phyloP scores from a whole-genome alignment of 257 asterid species.

The Nicotiana benthamiana region DNA sequence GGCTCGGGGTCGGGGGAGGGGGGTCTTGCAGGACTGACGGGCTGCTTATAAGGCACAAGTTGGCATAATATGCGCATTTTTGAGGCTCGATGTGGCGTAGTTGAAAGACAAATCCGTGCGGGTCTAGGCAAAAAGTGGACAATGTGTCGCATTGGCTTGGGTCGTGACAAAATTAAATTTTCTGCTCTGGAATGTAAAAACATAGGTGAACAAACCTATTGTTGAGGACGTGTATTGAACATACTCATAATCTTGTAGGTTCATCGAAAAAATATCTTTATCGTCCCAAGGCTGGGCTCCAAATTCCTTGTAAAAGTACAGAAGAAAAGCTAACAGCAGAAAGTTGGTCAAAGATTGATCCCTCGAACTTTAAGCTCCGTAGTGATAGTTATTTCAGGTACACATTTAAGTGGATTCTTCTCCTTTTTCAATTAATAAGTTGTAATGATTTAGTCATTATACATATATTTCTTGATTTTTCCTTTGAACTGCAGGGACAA shows the following conservation, averaged over 20 bases:
- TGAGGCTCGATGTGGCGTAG: too few species aligned
- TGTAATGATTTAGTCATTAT: background rate
- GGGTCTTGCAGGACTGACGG: too few species aligned
- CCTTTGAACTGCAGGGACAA: constrained; percentile 58
- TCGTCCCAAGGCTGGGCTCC: constrained; percentile 76
- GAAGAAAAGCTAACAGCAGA: constrained; percentile 62
- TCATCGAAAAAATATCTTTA: constrained; percentile 51
- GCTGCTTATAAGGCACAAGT: too few species aligned
- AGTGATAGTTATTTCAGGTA: constrained; percentile 91
- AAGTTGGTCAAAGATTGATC: constrained; percentile 75
- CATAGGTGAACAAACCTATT: background rate
- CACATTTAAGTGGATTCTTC: constrained; percentile 1
- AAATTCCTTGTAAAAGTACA: constrained; percentile 49
- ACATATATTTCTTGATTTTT: constrained; percentile 3
- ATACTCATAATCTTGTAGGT: constrained; percentile 32
- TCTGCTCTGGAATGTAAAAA: background rate
- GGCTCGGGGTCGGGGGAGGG: too few species aligned
- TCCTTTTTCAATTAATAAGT: background rate
- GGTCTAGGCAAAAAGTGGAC: too few species aligned
- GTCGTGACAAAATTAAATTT: too few species aligned
- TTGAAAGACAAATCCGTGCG: too few species aligned
- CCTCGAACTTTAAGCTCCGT: constrained; percentile 73
- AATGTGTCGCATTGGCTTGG: too few species aligned
- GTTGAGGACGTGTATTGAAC: background rate
- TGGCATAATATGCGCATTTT: too few species aligned